A percentile compares a stretch with the other conserved stretches of the same genome.
These are phyloP conservation scores for Aspergillus latus DNA, from an alignment of 2,329 filamentous ascomycete genomes.

Conservation along the genomic window DNA sequence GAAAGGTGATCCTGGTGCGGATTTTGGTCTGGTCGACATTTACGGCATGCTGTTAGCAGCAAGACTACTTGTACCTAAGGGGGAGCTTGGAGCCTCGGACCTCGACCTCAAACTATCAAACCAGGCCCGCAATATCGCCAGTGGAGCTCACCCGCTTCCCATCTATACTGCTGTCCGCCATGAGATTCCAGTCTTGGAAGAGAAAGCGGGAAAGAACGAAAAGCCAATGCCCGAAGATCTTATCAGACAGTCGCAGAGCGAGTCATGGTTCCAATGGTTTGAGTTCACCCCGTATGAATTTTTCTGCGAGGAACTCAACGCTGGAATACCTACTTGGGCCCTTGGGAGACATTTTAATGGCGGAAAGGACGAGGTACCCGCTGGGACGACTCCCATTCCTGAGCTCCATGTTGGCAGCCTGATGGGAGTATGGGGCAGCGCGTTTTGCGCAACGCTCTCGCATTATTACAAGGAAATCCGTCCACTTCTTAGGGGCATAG, in stretches of 20 bases:
- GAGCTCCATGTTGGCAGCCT: conserved; percentile 81
- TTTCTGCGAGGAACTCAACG: conserved; percentile 87
- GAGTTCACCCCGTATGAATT: conserved; percentile 94
- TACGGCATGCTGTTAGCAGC: conserved; percentile 86
- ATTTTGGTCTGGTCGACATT: conserved; percentile 88
- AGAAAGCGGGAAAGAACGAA: conserved; percentile 31
- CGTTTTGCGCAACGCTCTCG: conserved; percentile 91
- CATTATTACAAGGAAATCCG: conserved; percentile 95
- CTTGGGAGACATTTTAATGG: conserved; percentile 78
- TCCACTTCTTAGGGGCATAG: conserved; percentile 73
- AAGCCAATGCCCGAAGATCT: conserved; percentile 34
- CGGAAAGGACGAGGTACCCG: conserved; percentile 64
- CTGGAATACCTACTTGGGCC: conserved; percentile 93
- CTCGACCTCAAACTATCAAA: conserved; percentile 88
- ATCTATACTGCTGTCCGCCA: conserved; percentile 96
- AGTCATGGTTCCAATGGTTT: conserved; percentile 98
- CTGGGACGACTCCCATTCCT: conserved; percentile 69
- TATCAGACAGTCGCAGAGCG: conserved; percentile 53
- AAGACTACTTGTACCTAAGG: conserved; percentile 79
- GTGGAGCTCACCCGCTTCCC: conserved; percentile 80
- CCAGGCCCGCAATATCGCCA: conserved; percentile 72
- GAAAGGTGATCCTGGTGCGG: conserved; percentile 73
- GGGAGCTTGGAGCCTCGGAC: conserved; percentile 74
- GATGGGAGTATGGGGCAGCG: conserved; percentile 93
- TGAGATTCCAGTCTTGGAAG: conserved; percentile 72